Percentiles rank a stretch among this genome's conserved stretches.
Evolutionary conservation across 2,329 filamentous ascomycete genomes (phyloP).

Genomic region (Colletotrichum sublineola): DNA sequence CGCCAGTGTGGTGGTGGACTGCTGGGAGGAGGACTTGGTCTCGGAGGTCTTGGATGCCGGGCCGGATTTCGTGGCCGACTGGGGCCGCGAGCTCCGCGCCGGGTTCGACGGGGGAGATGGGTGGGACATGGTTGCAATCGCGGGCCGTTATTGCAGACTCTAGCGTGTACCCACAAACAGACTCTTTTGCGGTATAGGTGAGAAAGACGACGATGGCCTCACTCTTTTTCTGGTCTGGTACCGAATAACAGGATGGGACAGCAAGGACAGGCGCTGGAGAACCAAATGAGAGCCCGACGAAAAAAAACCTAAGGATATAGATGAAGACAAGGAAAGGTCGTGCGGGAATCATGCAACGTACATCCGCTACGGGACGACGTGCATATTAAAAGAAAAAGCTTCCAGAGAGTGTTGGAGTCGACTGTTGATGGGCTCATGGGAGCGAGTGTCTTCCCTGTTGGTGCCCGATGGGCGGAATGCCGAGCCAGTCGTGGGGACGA

Average conservation of each 20-base stretch:
- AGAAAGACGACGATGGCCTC: slow-evolving; percentile 27
- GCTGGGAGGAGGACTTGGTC: slow-evolving; percentile 9
- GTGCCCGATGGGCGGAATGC: slow-evolving; percentile 41
- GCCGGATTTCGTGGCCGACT: background rate
- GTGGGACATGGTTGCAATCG: slow-evolving; percentile 32
- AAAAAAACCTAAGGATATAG: background rate
- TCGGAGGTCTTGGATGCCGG: slow-evolving; percentile 1
- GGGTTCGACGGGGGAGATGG: slow-evolving; percentile 3
- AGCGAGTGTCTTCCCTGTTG: slow-evolving; percentile 16
- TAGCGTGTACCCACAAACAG: slow-evolving; percentile 8
- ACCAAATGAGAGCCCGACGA: background rate
- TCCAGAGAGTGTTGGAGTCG: slow-evolving; percentile 1
- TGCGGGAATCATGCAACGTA: slow-evolving; percentile 31
- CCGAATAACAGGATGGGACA: slow-evolving; percentile 4
- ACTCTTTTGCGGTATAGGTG: background rate
- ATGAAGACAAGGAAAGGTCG: slow-evolving; percentile 36
- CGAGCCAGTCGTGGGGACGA: slow-evolving; percentile 31
- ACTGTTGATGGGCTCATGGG: background rate
- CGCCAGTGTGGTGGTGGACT: slow-evolving; percentile 19
- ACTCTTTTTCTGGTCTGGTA: background rate
- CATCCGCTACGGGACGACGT: slow-evolving; percentile 21
- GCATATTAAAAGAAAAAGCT: slow-evolving; percentile 37
- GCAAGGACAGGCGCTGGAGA: slow-evolving; percentile 32
- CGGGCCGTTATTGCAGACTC: background rate
- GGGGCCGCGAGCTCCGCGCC: slow-evolving; percentile 33